A percentile compares a stretch with the other conserved stretches of the same genome.
Evolutionary conservation across 257 asterid genomes (phyloP).

Genomic region (Plectranthus barbatus): DNA sequence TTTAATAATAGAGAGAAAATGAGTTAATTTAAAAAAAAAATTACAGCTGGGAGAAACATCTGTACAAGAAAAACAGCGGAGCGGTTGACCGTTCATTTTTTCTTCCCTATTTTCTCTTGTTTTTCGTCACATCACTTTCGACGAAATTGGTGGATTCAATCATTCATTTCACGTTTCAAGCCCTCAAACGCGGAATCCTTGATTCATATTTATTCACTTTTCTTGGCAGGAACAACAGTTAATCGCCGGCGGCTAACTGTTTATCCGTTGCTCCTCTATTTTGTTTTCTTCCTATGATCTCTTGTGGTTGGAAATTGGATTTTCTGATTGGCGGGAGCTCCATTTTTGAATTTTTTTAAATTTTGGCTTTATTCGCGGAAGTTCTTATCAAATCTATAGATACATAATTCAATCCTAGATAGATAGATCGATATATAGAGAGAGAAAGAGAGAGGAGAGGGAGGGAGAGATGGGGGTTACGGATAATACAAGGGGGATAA

Average conservation of each 20-base stretch:
- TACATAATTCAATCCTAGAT: not conserved
- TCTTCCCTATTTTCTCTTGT: not conserved
- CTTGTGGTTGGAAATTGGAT: slow-evolving; percentile 11
- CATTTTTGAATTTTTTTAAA: not conserved
- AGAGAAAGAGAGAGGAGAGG: slow-evolving; percentile 12
- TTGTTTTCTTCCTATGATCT: not conserved
- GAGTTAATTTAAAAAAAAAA: too few species aligned
- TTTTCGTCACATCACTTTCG: not conserved
- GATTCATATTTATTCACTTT: not conserved
- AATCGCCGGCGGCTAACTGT: slow-evolving; percentile 10
- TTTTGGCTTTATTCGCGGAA: not conserved
- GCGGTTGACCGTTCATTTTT: slow-evolving; percentile 9
- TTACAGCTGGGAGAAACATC: slow-evolving; percentile 11
- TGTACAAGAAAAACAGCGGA: not conserved
- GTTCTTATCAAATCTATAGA: slow-evolving; percentile 3
- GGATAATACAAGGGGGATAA: slow-evolving; percentile 71
- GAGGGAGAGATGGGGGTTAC: slow-evolving; percentile 42
- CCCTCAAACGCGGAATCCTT: not conserved
- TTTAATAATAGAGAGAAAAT: not conserved
- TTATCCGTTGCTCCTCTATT: not conserved
- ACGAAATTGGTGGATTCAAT: not conserved
- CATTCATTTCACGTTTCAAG: not conserved
- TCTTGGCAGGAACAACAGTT: not conserved
- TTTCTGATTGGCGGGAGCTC: slow-evolving; percentile 36
- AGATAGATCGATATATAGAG: not conserved